These are phyloP conservation scores for Saccharomyces hybrid DNA, from an alignment of 1,139 yeast species.

Conservation along the genomic window DNA sequence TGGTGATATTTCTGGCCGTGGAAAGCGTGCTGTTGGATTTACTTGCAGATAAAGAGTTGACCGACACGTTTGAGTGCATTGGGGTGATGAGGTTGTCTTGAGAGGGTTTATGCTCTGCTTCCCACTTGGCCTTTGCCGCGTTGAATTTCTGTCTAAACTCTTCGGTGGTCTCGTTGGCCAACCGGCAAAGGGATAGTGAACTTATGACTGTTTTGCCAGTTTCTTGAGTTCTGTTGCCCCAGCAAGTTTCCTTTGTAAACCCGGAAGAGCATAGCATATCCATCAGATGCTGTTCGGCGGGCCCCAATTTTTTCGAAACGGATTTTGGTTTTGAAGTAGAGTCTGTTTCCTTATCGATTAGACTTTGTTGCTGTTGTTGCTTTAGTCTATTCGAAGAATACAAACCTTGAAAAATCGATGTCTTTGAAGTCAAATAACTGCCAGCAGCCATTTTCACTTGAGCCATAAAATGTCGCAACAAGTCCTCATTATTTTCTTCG, in stretches of 20 bases:
- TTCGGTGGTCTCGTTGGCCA: slow-evolving; percentile 37
- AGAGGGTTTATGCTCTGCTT: slow-evolving; percentile 13
- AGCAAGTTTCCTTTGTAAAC: slow-evolving; percentile 53
- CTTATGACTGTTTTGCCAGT: slow-evolving; percentile 81
- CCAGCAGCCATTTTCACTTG: slow-evolving; percentile 67
- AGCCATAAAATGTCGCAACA: slow-evolving; percentile 40
- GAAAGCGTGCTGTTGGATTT: slow-evolving; percentile 2
- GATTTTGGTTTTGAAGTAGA: slow-evolving; percentile 3
- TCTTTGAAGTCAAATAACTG: slow-evolving; percentile 47
- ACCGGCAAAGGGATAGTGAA: slow-evolving; percentile 74
- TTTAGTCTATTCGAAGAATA: slow-evolving; percentile 31
- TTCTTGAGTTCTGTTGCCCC: slow-evolving; percentile 88
- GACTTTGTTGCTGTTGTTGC: slow-evolving; percentile 16
- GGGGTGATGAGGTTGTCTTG: background rate
- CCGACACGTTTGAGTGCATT: background rate
- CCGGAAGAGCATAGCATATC: slow-evolving; percentile 96
- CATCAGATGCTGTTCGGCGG: slow-evolving; percentile 90
- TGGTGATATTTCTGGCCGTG: background rate
- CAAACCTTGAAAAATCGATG: slow-evolving; percentile 68
- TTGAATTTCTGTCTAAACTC: slow-evolving; percentile 25
- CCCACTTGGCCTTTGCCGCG: slow-evolving; percentile 23
- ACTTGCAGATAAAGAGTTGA: background rate
- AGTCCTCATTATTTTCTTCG: slow-evolving; percentile 29
- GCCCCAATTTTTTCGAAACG: slow-evolving; percentile 49
- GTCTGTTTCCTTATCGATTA: background rate